Evolutionary conservation across 306 rosid species (phyloP).

Genomic region (Arachis stenosperma): DNA sequence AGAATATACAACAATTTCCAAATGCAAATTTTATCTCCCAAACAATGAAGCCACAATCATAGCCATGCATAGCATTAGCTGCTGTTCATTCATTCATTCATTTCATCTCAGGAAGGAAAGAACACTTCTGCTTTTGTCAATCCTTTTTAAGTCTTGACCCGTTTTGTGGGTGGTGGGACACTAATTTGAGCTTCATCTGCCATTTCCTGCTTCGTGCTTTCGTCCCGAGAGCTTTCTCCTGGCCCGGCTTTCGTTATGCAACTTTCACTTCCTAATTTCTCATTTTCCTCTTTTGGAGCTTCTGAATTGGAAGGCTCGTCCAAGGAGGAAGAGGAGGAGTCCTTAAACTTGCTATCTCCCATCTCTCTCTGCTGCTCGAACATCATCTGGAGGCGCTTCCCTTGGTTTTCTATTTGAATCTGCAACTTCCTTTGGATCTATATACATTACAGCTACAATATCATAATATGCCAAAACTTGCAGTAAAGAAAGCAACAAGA

Average conservation of each 20-base stretch:
- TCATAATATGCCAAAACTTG: conserved; percentile 37
- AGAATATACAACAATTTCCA: conserved; percentile 34
- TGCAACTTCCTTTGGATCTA: conserved; percentile 89
- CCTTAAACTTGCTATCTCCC: conserved; percentile 54
- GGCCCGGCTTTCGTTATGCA: conserved; percentile 10
- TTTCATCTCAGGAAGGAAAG: conserved; percentile 17
- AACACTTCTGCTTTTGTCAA: conserved; percentile 29
- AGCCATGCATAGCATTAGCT: conserved; percentile 1
- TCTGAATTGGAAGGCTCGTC: conserved; percentile 48
- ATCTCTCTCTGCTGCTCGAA: conserved; percentile 76
- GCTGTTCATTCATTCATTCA: conserved; percentile 12
- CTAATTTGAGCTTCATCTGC: conserved; percentile 42
- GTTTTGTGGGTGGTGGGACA: conserved; percentile 57
- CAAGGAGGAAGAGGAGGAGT: conserved; percentile 46
- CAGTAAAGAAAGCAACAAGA: background rate
- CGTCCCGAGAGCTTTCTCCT: conserved; percentile 47
- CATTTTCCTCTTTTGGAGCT: conserved; percentile 35
- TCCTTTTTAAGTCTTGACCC: conserved; percentile 57
- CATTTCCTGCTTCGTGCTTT: conserved; percentile 42
- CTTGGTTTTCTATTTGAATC: conserved; percentile 86
- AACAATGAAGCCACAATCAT: conserved; percentile 31
- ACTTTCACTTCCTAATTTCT: conserved; percentile 32
- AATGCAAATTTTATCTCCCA: conserved; percentile 30
- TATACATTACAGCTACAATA: conserved; percentile 45
- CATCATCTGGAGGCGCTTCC: conserved; percentile 77